Conservation (phyloP, 2,329 filamentous ascomycete species). For the Zymoseptoria pseudotritici region DNA sequence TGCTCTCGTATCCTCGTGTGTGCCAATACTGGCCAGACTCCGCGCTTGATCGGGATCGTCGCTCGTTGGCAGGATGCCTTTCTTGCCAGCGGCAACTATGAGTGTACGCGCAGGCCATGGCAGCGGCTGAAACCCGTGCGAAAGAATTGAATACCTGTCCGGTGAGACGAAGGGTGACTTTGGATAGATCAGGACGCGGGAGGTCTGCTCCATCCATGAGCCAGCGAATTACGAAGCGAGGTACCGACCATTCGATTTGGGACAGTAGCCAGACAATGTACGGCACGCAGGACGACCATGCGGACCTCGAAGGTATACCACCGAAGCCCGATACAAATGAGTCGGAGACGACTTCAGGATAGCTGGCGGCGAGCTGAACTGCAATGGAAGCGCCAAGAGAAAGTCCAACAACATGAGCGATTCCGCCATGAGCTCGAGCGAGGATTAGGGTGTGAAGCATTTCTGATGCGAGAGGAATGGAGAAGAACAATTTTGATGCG, state of each 20-base stretch:
- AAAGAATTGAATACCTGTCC: conserved; percentile 11
- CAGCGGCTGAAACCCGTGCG: neutral
- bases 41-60: conserved; percentile 17
- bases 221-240: conserved; percentile 15
- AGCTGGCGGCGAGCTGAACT: conserved; percentile 13
- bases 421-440: conserved; percentile 11
- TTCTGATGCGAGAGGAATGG: conserved; percentile 11
- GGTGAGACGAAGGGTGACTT: conserved; percentile 8
- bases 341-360: conserved; percentile 16
- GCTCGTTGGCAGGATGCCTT: conserved; percentile 18
- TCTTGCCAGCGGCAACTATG: conserved; percentile 22
- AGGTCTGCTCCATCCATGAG: conserved; percentile 21
- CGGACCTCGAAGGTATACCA: conserved; percentile 5
- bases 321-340: conserved; percentile 18
- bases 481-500: conserved; percentile 18
- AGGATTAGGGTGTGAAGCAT: conserved; percentile 19
- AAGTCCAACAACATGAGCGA: conserved; percentile 20
- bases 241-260: conserved; percentile 12
- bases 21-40: conserved; percentile 15
- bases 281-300: conserved; percentile 7
- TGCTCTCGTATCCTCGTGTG: conserved; percentile 15
- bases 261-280: conserved; percentile 13
- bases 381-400: conserved; percentile 23
- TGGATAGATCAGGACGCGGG: neutral
- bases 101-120: conserved; percentile 17